Conservation (phyloP, 2,329 filamentous ascomycete genomes). For the Hypomyces rosellus region DNA sequence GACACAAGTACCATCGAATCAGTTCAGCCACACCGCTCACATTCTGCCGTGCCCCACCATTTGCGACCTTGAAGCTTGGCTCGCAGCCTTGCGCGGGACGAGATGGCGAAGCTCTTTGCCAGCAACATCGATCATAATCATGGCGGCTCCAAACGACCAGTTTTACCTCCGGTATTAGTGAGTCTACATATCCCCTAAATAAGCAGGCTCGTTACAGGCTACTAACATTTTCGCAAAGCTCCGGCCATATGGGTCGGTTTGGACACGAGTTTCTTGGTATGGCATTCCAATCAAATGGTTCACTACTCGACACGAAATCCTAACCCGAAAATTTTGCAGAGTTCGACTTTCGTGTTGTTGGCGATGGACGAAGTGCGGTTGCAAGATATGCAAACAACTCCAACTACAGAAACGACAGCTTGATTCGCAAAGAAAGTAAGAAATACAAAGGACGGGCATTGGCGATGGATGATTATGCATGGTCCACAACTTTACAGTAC, state of each 20-base stretch:
- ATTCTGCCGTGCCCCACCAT: slow-evolving; percentile 16
- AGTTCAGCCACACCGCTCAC: slow-evolving; percentile 4
- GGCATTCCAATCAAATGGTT: not conserved
- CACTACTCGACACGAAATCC: not conserved
- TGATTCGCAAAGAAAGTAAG: slow-evolving; percentile 99
- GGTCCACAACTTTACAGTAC: not conserved
- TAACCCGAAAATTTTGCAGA: slow-evolving; percentile 47
- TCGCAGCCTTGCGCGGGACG: slow-evolving; percentile 9
- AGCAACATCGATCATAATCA: slow-evolving; percentile 32
- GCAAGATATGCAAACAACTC: slow-evolving; percentile 99
- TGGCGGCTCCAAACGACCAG: slow-evolving; percentile 66
- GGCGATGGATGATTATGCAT: not conserved
- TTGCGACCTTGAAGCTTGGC: slow-evolving; percentile 5
- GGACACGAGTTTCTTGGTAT: slow-evolving; percentile 95
- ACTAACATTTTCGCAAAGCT: slow-evolving; percentile 49
- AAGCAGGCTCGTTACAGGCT: slow-evolving; percentile 1
- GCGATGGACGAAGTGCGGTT: slow-evolving; percentile 87
- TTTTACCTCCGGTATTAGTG: slow-evolving; percentile 99
- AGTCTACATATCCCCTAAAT: slow-evolving; percentile 29
- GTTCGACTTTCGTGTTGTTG: slow-evolving; percentile 90
- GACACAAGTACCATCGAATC: not conserved
- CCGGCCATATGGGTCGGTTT: slow-evolving; percentile 93
- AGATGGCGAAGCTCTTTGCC: not conserved
- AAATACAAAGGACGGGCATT: slow-evolving; percentile 10
- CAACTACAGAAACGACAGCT: slow-evolving; percentile 96